Conservation (phyloP, 2,329 filamentous ascomycete genomes). For the Talaromyces sp. region DNA sequence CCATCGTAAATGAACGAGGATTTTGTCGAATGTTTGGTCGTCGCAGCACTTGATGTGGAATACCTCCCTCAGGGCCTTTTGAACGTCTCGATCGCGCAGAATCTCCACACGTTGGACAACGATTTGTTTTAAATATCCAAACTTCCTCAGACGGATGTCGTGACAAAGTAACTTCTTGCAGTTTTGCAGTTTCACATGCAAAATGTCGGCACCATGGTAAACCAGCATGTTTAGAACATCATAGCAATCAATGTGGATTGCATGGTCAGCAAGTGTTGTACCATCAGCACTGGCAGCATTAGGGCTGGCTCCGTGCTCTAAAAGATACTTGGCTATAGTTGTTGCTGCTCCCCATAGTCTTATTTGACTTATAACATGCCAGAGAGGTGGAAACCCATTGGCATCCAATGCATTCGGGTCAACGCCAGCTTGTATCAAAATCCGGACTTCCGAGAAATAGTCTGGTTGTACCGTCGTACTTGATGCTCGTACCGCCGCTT, state of each 20-base stretch:
- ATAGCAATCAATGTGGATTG: background rate
- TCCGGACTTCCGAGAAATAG: background rate
- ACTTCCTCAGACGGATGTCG: background rate
- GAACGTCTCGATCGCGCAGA: background rate
- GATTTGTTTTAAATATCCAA: background rate
- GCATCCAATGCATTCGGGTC: background rate
- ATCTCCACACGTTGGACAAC: background rate
- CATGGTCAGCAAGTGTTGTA: background rate
- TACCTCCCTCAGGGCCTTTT: background rate
- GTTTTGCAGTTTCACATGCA: background rate
- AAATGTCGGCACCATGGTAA: background rate
- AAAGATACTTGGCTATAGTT: background rate
- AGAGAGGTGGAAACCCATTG: background rate
- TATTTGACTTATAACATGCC: background rate
- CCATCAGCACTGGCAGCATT: background rate
- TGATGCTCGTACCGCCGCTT: too few species aligned
- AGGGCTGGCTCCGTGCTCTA: background rate
- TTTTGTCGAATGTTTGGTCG: background rate
- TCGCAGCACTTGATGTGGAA: background rate
- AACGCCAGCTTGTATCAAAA: background rate
- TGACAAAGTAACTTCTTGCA: background rate
- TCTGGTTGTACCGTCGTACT: too few species aligned
- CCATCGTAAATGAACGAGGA: background rate
- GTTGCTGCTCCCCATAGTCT: too few species aligned
- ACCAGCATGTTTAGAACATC: background rate